Evolutionary conservation across 805 yeast species (phyloP), one percentile per base, ranked within the genome.

Genomic region (Yamadazyma sp.): DNA sequence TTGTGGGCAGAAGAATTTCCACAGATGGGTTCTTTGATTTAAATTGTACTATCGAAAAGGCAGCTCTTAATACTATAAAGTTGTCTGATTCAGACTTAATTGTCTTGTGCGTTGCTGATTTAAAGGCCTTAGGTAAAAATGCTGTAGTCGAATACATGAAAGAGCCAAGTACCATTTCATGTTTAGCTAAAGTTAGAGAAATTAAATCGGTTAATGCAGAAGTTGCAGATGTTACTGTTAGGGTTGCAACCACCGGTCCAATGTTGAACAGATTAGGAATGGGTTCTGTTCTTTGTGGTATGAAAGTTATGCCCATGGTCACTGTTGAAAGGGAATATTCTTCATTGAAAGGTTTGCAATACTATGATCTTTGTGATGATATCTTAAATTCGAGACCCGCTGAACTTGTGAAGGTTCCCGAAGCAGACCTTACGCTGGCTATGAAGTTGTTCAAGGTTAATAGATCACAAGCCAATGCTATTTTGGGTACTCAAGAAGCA

Each of bases 241-340:
- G 96, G 37, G 80, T 89, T 5, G 61, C 64, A 13, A 75, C 84
- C 5, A 64, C 68, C 23, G 71, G 75, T 4, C 61, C 69, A 2
- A 67, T 80, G 69, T 55, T 72, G 49, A 65, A 76, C 1, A 65
- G 72, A 36, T 55, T 89, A 31, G 69, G 81, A 1, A 84, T 93
- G 0, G 75, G 83, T 30, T 60, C 81, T 6, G 73, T 75, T 14
- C 55, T 91, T 4, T 72, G 75, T 30, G 88, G 80, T 12, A 72
- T 87, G 73, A 73, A 76, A 36, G 82, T 89, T 2, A 81, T 85
- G 76, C 93, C 82, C 48, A 79, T 93, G 88, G 75, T 84, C 1
- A 91, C 99, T 0, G 75, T 89, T 11, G 98, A 93, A 56, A 80
- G 99, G 65, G 98, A 93, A 54, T 94, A 69, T 49, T 74, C 89